Percentiles rank a stretch among this genome's conserved stretches.
Conservation (phyloP, 2,329 filamentous ascomycete genomes). For the Colletotrichum eleusines region DNA sequence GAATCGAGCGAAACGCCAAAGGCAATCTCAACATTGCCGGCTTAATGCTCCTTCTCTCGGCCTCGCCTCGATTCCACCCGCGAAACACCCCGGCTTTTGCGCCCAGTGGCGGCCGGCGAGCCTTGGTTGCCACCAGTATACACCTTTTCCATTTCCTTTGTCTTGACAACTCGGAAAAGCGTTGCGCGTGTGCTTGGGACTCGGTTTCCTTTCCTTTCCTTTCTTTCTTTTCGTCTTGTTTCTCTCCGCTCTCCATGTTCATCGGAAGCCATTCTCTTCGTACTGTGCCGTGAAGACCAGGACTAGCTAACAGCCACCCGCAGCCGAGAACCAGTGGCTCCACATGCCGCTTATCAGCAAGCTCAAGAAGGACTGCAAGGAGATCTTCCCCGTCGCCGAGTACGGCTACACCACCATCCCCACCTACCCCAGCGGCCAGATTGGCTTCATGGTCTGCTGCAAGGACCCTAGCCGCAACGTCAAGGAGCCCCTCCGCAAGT, state of each 20-base stretch:
- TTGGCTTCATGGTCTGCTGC: slow-evolving; percentile 99
- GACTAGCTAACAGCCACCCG: slow-evolving; percentile 41
- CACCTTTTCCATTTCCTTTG: slow-evolving; percentile 18
- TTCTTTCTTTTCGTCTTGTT: neutral
- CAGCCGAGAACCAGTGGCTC: slow-evolving; percentile 99
- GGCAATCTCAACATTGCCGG: slow-evolving; percentile 48
- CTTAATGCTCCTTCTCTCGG: slow-evolving; percentile 45
- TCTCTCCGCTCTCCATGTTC: neutral
- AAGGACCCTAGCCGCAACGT: slow-evolving; percentile 90
- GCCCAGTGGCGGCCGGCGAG: slow-evolving; percentile 37
- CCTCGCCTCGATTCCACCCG: slow-evolving; percentile 38
- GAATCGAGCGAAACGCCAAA: slow-evolving; percentile 17
- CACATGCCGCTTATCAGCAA: slow-evolving; percentile 93
- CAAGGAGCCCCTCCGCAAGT: slow-evolving; percentile 84
- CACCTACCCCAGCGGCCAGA: slow-evolving; percentile 98
- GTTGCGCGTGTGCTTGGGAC: neutral
- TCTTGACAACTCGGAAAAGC: neutral
- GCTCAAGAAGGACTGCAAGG: slow-evolving; percentile 96
- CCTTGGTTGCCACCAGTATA: slow-evolving; percentile 28
- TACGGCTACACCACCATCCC: slow-evolving; percentile 99
- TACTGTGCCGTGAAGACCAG: slow-evolving; percentile 9
- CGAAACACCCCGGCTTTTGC: slow-evolving; percentile 3
- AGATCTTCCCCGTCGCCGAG: slow-evolving; percentile 97
- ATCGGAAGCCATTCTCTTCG: neutral
- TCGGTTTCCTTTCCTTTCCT: neutral